Base-by-base conservation (phyloP, 805 yeast genomes). In the Candida coquimbonensis region DNA sequence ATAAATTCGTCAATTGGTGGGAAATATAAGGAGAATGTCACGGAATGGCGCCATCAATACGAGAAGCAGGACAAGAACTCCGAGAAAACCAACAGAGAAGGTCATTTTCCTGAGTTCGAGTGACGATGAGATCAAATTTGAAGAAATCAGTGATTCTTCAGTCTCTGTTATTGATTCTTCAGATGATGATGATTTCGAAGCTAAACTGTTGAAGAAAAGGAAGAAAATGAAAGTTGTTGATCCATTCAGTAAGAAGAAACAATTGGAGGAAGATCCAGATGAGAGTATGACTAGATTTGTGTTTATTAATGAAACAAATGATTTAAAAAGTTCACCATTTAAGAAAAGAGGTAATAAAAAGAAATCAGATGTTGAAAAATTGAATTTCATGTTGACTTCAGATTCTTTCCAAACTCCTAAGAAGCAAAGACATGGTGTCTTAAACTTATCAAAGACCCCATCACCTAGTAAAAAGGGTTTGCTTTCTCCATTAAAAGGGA, bases 381-480 rank as follows among this genome's bases (percentile, higher is more conserved):
- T 38, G 13, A 48, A 52, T 7, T 42, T 41, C 11, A 14, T 52
- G 1, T 35, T 50, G 2, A 37, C 39, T 11, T n/a, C 55, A 41
- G 59, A 55, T 12, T 54, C 60, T 1, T 64, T 64, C 41, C 42
- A 52, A 2, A 54, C 64, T 26, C 66, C 67, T 0, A 57, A 60
- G 34, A 60, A 54, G 42, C 57, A 50, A 29, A 56, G 54, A 38
- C 41, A 35, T 16, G 67, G 67, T n/a, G 40, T 56, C 1, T 36
- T 56, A 17, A 43, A 47, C 7, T 25, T 53, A 26, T 16, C 53
- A 3, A 45, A 48, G 27, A 32, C 53, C 11, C 39, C 41, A 16
- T 53, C 64, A 14, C 60, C 77, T 1, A 57, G 60, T 9, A 68
- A 61, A 43, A 55, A 68, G 46, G 72, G 73, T 13, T 47, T 59